phyloP scores from a whole-genome alignment of 768 basidiomycete genomes.

The Daedaleopsis nitida region DNA sequence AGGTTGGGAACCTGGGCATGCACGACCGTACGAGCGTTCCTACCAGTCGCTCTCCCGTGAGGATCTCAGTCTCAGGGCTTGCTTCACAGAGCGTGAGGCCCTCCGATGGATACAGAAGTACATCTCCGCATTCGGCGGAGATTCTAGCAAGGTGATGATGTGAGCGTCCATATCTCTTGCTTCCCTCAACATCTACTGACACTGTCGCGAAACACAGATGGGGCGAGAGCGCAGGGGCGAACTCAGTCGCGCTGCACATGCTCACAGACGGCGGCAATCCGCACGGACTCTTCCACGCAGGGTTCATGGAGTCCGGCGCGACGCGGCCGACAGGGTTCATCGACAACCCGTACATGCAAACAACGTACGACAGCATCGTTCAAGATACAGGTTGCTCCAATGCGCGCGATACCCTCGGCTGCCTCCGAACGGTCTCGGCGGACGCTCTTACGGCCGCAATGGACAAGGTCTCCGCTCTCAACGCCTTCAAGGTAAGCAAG shows the following conservation, averaged over 20 bases:
- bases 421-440: conserved; percentile 43
- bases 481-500: conserved; percentile 32
- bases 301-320: conserved; percentile 39
- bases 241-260: conserved; percentile 31
- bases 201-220: conserved; percentile 32
- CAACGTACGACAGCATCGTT: conserved; percentile 42
- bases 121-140: conserved; percentile 44
- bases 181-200: background rate
- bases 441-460: conserved; percentile 32
- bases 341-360: conserved; percentile 1
- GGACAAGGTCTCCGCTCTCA: conserved; percentile 34
- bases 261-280: conserved; percentile 23
- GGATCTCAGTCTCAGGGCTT: background rate
- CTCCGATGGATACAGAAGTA: conserved; percentile 47
- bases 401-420: conserved; percentile 38
- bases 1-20: conserved; percentile 38
- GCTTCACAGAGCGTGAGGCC: conserved; percentile 40
- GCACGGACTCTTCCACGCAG: conserved; percentile 26
- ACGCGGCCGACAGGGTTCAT: conserved; percentile 1
- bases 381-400: conserved; percentile 36
- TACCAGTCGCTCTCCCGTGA: conserved; percentile 37
- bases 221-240: conserved; percentile 43
- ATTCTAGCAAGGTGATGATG: conserved; percentile 46
- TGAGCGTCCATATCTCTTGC: conserved; percentile 18
- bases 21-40: conserved; percentile 38